These are phyloP conservation scores for Sonneratia alba DNA, from an alignment of 345 rosid genomes.

Conservation along the genomic window DNA sequence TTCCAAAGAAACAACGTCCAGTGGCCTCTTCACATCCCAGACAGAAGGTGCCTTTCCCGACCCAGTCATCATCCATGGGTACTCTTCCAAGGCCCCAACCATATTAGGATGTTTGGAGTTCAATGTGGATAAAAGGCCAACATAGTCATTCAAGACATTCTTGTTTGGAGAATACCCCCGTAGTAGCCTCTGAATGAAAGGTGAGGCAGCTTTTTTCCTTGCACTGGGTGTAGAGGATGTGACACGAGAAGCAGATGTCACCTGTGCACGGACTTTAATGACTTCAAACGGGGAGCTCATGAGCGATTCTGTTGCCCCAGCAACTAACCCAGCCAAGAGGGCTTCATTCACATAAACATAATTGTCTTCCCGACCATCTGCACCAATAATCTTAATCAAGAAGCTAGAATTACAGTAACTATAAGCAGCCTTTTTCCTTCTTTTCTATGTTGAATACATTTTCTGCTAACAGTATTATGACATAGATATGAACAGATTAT, in stretches of 20 bases:
- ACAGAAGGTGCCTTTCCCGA: constrained; percentile 80
- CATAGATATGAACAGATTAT: neutral
- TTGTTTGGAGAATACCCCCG: constrained; percentile 53
- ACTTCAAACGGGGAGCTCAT: constrained; percentile 73
- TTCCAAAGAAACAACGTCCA: constrained; percentile 62
- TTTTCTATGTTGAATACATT: neutral
- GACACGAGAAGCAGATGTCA: constrained; percentile 52
- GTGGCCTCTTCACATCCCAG: constrained; percentile 50
- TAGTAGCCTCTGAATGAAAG: constrained; percentile 36
- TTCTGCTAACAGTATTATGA: neutral
- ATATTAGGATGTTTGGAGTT: constrained; percentile 59
- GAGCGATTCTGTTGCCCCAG: constrained; percentile 72
- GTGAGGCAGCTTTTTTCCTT: constrained; percentile 29
- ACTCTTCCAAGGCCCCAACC: constrained; percentile 53
- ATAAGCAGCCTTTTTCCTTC: neutral
- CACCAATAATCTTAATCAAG: constrained; percentile 9
- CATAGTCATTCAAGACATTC: constrained; percentile 48
- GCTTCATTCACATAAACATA: constrained; percentile 63
- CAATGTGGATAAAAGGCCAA: constrained; percentile 63
- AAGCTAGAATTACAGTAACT: neutral
- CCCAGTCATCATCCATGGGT: constrained; percentile 97
- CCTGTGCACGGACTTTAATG: constrained; percentile 70
- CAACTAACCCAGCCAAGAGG: constrained; percentile 63
- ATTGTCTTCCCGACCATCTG: constrained; percentile 83
- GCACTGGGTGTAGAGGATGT: constrained; percentile 24